These are phyloP conservation scores for Mycena maculata DNA, from an alignment of 768 basidiomycete genomes.

Conservation along the genomic window DNA sequence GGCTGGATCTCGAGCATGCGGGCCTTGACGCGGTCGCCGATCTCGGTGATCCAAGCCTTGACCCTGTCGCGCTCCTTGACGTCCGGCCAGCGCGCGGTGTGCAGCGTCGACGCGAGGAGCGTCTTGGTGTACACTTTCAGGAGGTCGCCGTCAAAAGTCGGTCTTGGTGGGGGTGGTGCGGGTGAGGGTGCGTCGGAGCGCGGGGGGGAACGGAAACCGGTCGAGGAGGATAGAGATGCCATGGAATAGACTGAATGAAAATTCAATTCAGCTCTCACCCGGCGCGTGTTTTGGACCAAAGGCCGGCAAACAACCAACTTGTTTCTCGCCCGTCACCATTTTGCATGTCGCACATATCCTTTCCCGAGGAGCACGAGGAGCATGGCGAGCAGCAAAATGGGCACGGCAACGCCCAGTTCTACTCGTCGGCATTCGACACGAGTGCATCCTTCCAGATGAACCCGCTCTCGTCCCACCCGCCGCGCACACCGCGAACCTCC, in stretches of 20 bases:
- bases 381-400: constrained; percentile 54
- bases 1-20: constrained; percentile 88
- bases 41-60: constrained; percentile 84
- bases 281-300: constrained; percentile 2
- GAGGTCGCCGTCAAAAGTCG: constrained; percentile 80
- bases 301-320: background rate
- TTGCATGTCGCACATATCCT: constrained; percentile 75
- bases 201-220: constrained; percentile 71
- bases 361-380: constrained; percentile 56
- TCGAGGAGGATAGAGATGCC: constrained; percentile 42
- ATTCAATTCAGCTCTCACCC: constrained; percentile 27
- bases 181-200: constrained; percentile 68
- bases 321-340: background rate
- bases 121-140: constrained; percentile 87
- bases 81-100: constrained; percentile 74
- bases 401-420: constrained; percentile 62
- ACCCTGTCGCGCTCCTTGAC: constrained; percentile 76
- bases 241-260: no score
- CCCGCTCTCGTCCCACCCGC: constrained; percentile 82
- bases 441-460: constrained; percentile 82
- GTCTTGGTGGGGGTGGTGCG: constrained; percentile 50
- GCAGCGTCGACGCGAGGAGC: constrained; percentile 76
- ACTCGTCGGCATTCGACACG: constrained; percentile 69
- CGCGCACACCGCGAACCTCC: constrained; percentile 77
- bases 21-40: constrained; percentile 86